Conservation (phyloP, 192 early-diverging fungal genomes). For the Gonapodya prolifera region DNA sequence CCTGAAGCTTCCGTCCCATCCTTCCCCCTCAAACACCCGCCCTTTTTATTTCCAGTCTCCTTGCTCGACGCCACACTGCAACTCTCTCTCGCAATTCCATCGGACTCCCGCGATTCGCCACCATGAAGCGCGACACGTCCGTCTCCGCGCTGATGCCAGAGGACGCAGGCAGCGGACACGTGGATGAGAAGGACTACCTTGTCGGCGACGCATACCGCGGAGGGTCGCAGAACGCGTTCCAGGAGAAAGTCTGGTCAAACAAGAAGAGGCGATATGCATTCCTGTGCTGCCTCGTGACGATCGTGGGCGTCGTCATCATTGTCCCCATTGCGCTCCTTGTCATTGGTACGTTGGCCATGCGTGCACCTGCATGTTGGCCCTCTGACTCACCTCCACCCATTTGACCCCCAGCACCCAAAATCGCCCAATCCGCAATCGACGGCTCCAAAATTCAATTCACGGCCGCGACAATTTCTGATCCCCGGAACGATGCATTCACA, state of each 20-base stretch:
- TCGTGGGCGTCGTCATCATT: background rate
- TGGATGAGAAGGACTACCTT: background rate
- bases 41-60: no score
- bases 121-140: no score
- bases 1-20: no score
- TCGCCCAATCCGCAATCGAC: background rate
- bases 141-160: no score
- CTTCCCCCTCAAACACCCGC: no score
- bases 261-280: background rate
- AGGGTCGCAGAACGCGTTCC: background rate
- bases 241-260: background rate
- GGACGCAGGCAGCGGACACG: background rate
- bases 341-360: background rate
- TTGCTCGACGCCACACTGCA: no score
- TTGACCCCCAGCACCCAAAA: background rate
- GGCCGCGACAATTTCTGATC: background rate
- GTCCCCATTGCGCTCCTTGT: background rate
- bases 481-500: background rate
- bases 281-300: background rate
- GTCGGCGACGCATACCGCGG: no score
- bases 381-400: background rate
- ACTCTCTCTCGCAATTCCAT: no score
- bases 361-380: background rate
- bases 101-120: no score
- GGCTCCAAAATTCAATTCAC: background rate